These are phyloP conservation scores for Cyberlindnera sargentensis DNA, from an alignment of 805 yeast genomes.

Conservation along the genomic window DNA sequence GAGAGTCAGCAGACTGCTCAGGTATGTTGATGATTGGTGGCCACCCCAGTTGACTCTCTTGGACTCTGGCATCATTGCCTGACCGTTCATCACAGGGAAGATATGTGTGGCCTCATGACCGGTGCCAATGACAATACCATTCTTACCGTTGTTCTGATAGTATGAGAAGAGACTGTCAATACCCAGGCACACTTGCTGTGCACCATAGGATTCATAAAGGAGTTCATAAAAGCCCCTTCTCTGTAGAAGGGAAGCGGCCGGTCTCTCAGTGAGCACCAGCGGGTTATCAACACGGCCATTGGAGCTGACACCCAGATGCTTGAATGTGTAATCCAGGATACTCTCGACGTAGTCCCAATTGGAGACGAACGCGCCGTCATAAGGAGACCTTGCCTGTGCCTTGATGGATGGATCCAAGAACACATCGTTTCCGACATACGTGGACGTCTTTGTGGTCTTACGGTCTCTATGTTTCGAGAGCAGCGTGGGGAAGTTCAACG, in stretches of 20 bases:
- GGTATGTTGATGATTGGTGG: conserved; percentile 54
- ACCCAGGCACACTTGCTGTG: conserved; percentile 72
- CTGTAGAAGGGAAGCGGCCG: conserved; percentile 66
- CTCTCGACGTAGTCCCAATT: conserved; percentile 91
- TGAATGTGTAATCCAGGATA: conserved; percentile 76
- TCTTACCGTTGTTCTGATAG: conserved; percentile 48
- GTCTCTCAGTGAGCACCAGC: conserved; percentile 68
- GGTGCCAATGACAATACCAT: conserved; percentile 74
- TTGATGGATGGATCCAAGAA: conserved; percentile 62
- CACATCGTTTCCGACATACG: conserved; percentile 80
- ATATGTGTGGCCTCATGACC: conserved; percentile 81
- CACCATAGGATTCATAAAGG: conserved; percentile 75
- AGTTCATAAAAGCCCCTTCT: conserved; percentile 72
- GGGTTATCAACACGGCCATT: conserved; percentile 63
- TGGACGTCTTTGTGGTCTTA: conserved; percentile 49
- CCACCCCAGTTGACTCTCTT: conserved; percentile 95
- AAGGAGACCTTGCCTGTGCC: conserved; percentile 69
- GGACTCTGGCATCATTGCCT: conserved; percentile 56
- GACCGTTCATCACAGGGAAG: conserved; percentile 73
- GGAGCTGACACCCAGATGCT: conserved; percentile 62
- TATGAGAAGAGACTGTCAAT: conserved; percentile 77
- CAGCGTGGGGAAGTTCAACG: conserved; percentile 60
- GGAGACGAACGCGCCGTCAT: conserved; percentile 77
- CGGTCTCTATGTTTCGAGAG: conserved; percentile 77
- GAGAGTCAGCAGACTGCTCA: conserved; percentile 57